Evolutionary conservation across 2,329 filamentous ascomycete genomes (phyloP).

Genomic region (Nakataea oryzae): DNA sequence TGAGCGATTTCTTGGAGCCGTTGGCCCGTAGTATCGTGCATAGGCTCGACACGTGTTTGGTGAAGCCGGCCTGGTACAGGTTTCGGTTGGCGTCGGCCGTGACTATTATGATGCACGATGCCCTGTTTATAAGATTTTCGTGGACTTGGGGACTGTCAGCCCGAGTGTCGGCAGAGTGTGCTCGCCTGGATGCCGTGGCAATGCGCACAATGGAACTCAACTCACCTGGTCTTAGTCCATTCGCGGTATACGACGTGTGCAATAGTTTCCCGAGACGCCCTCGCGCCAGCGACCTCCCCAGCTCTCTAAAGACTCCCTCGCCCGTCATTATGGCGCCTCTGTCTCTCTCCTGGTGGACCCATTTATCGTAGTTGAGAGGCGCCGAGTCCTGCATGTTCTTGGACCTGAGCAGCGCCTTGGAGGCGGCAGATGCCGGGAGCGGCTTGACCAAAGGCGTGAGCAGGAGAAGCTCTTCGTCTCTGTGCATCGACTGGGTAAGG

Average conservation of each 20-base stretch:
- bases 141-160: slow-evolving; percentile 45
- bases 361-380: slow-evolving; percentile 39
- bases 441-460: slow-evolving; percentile 86
- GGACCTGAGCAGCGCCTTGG: slow-evolving; percentile 54
- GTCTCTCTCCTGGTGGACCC: slow-evolving; percentile 43
- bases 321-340: slow-evolving; percentile 70
- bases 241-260: slow-evolving; percentile 91
- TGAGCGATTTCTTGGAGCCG: slow-evolving; percentile 77
- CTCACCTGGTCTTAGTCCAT: slow-evolving; percentile 68
- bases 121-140: slow-evolving; percentile 82
- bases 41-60: slow-evolving; percentile 93
- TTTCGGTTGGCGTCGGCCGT: slow-evolving; percentile 93
- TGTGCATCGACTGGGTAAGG: slow-evolving; percentile 68
- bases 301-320: slow-evolving; percentile 82
- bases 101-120: slow-evolving; percentile 78
- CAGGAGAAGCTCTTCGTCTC: slow-evolving; percentile 80
- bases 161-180: too few relatives aligned
- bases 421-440: slow-evolving; percentile 78
- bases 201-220: neutral
- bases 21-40: slow-evolving; percentile 71
- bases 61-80: slow-evolving; percentile 86
- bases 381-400: slow-evolving; percentile 25
- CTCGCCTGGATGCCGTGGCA: neutral
- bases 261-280: slow-evolving; percentile 77
- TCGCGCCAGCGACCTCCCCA: slow-evolving; percentile 78